Evolutionary conservation across 2,329 filamentous ascomycete genomes (phyloP), one percentile per base, ranked within the genome.

Genomic region (Aspergillus luchuensis): DNA sequence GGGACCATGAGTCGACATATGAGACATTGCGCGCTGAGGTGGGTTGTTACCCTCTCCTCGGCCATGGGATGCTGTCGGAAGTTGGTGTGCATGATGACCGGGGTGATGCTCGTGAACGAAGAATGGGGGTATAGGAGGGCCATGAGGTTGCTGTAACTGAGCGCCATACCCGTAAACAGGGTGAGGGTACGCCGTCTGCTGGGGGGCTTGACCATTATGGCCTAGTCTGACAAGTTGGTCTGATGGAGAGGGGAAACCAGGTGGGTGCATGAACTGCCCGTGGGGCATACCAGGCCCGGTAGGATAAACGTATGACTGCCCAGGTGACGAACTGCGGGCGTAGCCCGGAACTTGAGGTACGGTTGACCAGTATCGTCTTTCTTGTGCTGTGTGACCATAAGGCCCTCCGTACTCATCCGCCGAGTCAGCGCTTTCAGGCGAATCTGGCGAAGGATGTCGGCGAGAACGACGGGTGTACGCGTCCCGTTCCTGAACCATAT

Each of bases 341-440:
- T 80, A 80, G n/a, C 72, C 71, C 48, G 69, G 62, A 21, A 66
- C 68, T 21, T 71, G 74, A 5, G 68, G 66, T 17, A 67, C 52
- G n/a, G 68, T 66, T 19, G 71, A 69, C 75, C 75, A 78, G 48
- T 66, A 64, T 48, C 70, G 70, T 39, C 71, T 69, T 5, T 75
- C 76, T 23, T 70, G 73, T 54, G 73, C 69, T 15, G 68, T 65
- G 52, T 70, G 76, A 62, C 75, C 76, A 79, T 82, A 80, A 76
- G 79, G 67, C 69, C 74, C 64, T 63, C 79, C 76, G 71, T 84
- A 88, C n/a, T 90, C 87, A 23, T 91, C 87, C 19, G 81, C 81
- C 38, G 84, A 84, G 73, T 90, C 89, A 79, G 85, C 81, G 73
- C 84, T 90, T 79, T 86, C 85, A 58, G 85, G 80, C 65, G 82